Evolutionary conservation across 2,329 filamentous ascomycete genomes (phyloP).

Genomic region (Xylariaceae sp.): DNA sequence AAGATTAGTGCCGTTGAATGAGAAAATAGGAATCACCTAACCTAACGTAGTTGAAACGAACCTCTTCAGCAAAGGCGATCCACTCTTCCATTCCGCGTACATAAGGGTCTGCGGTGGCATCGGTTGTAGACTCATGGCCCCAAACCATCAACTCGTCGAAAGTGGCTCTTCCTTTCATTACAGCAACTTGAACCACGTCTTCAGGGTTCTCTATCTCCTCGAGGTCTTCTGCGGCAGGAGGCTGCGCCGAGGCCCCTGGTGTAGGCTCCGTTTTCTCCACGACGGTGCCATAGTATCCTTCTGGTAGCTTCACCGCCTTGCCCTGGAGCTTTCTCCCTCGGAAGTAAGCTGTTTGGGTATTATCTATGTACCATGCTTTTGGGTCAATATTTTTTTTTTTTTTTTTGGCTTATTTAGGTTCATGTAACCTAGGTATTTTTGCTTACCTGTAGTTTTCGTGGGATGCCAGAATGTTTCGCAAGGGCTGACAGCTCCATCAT

Average conservation of each 20-base stretch:
- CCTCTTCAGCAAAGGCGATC: slow-evolving; percentile 65
- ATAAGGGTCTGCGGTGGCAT: slow-evolving; percentile 61
- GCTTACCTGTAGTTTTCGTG: slow-evolving; percentile 40
- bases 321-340: slow-evolving; percentile 76
- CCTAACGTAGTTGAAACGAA: slow-evolving; percentile 28
- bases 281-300: slow-evolving; percentile 64
- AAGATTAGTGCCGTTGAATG: no score
- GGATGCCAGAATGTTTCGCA: slow-evolving; percentile 68
- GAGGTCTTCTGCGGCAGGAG: slow-evolving; percentile 31
- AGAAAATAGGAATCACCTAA: neutral
- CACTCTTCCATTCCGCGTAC: slow-evolving; percentile 74
- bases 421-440: neutral
- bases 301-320: slow-evolving; percentile 59
- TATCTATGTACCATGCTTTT: slow-evolving; percentile 35
- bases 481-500: slow-evolving; percentile 65
- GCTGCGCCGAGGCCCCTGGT: slow-evolving; percentile 23
- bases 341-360: slow-evolving; percentile 58
- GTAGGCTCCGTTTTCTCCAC: slow-evolving; percentile 42
- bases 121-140: slow-evolving; percentile 67
- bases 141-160: slow-evolving; percentile 80
- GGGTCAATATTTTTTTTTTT: neutral
- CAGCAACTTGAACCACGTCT: slow-evolving; percentile 44
- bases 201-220: slow-evolving; percentile 42
- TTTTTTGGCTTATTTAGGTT: neutral
- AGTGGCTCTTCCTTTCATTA: slow-evolving; percentile 56